Evolutionary conservation across 805 yeast species (phyloP).

Genomic region (Candida succiphila): DNA sequence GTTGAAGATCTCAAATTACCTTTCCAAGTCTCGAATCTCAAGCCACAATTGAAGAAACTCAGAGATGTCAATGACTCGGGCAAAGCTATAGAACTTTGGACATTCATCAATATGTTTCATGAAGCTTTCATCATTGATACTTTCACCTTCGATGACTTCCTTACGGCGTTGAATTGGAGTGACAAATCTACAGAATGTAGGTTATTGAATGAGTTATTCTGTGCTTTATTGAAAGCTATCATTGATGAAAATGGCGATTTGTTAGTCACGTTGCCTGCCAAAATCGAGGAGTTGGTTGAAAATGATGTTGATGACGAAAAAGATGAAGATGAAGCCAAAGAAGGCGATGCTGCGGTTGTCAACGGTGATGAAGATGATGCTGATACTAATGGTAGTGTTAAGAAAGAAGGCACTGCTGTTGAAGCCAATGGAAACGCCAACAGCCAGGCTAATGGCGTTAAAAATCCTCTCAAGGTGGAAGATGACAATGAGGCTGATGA

Average conservation of each 20-base stretch:
- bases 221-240: slow-evolving; percentile 49
- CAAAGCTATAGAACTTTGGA: slow-evolving; percentile 62
- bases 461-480: slow-evolving; percentile 10
- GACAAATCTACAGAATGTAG: slow-evolving; percentile 35
- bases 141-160: slow-evolving; percentile 71
- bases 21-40: slow-evolving; percentile 11
- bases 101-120: slow-evolving; percentile 62
- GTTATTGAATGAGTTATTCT: slow-evolving; percentile 57
- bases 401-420: slow-evolving; percentile 3
- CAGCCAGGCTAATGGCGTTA: slow-evolving; percentile 9
- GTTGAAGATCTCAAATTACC: slow-evolving; percentile 24
- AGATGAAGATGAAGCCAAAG: slow-evolving; percentile 15
- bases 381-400: slow-evolving; percentile 8
- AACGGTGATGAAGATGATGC: slow-evolving; percentile 5
- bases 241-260: slow-evolving; percentile 29
- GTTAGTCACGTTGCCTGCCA: slow-evolving; percentile 17
- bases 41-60: slow-evolving; percentile 17
- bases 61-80: slow-evolving; percentile 15
- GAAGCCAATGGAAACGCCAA: background rate
- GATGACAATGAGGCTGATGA: slow-evolving; percentile 19
- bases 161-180: slow-evolving; percentile 45
- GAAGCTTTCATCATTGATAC: slow-evolving; percentile 56
- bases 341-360: slow-evolving; percentile 15
- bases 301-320: slow-evolving; percentile 12
- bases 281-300: slow-evolving; percentile 12